These are phyloP conservation scores for Colletotrichum sp. DNA, from an alignment of 2,329 filamentous ascomycete species.

Conservation along the genomic window DNA sequence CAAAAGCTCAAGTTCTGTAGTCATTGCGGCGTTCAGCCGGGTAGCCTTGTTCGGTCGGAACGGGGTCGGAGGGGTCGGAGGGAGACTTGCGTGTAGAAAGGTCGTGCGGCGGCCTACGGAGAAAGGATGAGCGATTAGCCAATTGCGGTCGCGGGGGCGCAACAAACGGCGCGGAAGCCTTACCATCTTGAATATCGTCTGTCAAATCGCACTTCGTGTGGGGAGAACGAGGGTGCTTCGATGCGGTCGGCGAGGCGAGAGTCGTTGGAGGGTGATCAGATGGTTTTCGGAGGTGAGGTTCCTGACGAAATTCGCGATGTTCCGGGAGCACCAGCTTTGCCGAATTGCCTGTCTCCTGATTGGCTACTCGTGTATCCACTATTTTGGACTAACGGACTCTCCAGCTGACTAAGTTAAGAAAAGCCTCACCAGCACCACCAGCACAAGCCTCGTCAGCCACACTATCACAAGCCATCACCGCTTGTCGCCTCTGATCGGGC, in stretches of 20 bases:
- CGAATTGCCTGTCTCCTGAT: constrained; percentile 18
- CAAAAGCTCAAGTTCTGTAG: neutral
- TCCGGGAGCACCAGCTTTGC: constrained; percentile 23
- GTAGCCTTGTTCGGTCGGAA: neutral
- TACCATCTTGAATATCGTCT: constrained; percentile 40
- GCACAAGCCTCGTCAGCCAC: neutral
- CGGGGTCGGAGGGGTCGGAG: neutral
- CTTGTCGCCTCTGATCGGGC: neutral
- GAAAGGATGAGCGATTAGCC: constrained; percentile 39
- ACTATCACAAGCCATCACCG: neutral
- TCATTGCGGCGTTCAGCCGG: neutral
- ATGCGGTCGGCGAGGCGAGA: constrained; percentile 13
- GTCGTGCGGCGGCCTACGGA: constrained; percentile 37
- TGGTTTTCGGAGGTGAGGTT: constrained; percentile 10
- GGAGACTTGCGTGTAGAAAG: constrained; percentile 45
- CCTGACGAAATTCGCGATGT: constrained; percentile 25
- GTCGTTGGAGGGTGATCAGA: neutral
- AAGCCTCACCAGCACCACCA: neutral
- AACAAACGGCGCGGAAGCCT: constrained; percentile 2
- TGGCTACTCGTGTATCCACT: neutral
- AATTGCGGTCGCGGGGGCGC: neutral
- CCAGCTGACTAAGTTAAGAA: neutral
- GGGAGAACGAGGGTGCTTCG: constrained; percentile 9
- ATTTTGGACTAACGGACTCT: neutral
- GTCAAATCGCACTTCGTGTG: constrained; percentile 7